Evolutionary conservation across 2,329 filamentous ascomycete species (phyloP).

Genomic region (Cryphonectria japonica): DNA sequence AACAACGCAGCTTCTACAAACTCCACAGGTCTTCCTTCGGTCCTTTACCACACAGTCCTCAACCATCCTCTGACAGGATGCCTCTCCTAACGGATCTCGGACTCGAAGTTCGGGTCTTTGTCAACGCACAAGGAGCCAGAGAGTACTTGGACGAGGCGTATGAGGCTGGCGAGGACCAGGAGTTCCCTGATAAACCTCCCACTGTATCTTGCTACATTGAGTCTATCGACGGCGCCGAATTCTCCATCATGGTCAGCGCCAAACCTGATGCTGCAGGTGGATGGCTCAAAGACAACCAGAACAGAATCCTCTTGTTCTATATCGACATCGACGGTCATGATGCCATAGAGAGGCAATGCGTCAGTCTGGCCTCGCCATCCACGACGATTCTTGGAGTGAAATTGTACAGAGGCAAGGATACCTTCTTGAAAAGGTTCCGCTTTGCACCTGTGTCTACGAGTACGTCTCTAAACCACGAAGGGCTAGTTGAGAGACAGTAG

Average conservation of each 20-base stretch:
- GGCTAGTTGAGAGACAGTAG: no score
- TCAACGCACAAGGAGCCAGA: neutral
- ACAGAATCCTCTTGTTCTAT: neutral
- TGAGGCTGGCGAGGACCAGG: neutral
- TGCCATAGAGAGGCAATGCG: neutral
- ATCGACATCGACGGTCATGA: neutral
- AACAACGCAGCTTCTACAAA: no score
- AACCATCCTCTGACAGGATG: slow-evolving; percentile 3
- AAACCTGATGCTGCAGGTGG: neutral
- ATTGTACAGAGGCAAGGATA: neutral
- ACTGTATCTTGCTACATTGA: neutral
- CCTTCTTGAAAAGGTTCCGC: neutral
- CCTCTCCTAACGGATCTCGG: slow-evolving; percentile 16
- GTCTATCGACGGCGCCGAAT: neutral
- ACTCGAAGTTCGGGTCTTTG: slow-evolving; percentile 11
- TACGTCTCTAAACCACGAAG: neutral
- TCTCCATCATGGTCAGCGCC: neutral
- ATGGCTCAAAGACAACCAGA: neutral
- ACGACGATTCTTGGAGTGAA: neutral
- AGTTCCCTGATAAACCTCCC: neutral
- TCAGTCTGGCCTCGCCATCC: neutral
- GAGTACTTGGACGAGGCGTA: slow-evolving; percentile 8
- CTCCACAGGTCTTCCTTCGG: neutral
- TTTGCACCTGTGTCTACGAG: neutral
- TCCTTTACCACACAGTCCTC: no score